Evolutionary conservation across 2,329 filamentous ascomycete genomes (phyloP).

Genomic region (Ceratocystis lukuohia): DNA sequence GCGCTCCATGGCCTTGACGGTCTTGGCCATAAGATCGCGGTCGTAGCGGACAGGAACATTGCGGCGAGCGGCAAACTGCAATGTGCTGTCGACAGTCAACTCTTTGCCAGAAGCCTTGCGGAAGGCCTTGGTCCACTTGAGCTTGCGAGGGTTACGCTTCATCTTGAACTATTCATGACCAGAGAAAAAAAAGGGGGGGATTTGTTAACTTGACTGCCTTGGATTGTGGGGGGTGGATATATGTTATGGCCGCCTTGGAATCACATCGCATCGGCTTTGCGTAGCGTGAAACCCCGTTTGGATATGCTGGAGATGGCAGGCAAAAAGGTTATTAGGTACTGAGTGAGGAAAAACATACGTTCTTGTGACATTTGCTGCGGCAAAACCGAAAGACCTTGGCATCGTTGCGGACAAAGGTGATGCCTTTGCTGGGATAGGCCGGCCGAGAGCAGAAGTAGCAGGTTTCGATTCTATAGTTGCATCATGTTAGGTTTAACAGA

Average conservation of each 20-base stretch:
- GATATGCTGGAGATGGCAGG: not conserved
- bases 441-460: slow-evolving; percentile 37
- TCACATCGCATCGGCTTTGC: not conserved
- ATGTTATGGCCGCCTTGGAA: not conserved
- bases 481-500: slow-evolving; percentile 3
- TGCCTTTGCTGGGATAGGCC: slow-evolving; percentile 43
- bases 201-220: not conserved
- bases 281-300: not conserved
- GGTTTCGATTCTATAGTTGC: slow-evolving; percentile 30
- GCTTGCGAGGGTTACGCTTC: slow-evolving; percentile 94
- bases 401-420: slow-evolving; percentile 39
- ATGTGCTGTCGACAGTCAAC: slow-evolving; percentile 85
- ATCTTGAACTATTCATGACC: slow-evolving; percentile 59
- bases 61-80: slow-evolving; percentile 82
- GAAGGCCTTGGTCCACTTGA: slow-evolving; percentile 95
- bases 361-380: slow-evolving; percentile 46
- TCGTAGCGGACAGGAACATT: slow-evolving; percentile 95
- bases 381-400: slow-evolving; percentile 43
- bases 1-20: slow-evolving; percentile 82
- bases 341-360: slow-evolving; percentile 29
- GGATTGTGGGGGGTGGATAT: not conserved
- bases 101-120: slow-evolving; percentile 66
- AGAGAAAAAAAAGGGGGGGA: not conserved
- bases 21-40: slow-evolving; percentile 76
- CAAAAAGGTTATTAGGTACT: not conserved